Evolutionary conservation across 805 yeast genomes (phyloP).

Genomic region (Yamadazyma ubonensis): DNA sequence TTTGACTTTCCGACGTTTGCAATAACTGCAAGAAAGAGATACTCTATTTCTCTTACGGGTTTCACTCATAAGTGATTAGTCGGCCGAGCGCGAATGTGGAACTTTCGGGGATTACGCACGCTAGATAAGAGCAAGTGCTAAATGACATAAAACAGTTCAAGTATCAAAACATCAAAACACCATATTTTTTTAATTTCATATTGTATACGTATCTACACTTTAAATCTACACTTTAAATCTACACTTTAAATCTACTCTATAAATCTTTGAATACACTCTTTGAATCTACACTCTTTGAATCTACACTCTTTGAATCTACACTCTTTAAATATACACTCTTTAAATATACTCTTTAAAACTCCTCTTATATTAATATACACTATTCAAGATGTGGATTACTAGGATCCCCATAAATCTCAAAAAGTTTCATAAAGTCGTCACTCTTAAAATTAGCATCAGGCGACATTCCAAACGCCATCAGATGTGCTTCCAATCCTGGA

Average conservation of each 20-base stretch:
- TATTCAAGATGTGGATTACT: constrained; percentile 18
- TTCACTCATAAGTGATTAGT: not conserved
- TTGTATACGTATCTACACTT: too few species aligned
- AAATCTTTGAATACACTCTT: too few species aligned
- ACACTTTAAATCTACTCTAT: too few species aligned
- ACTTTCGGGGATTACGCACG: constrained; percentile 4
- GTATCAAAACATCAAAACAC: too few species aligned
- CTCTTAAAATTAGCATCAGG: constrained; percentile 19
- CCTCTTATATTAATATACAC: constrained; percentile 1
- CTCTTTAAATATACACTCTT: too few species aligned
- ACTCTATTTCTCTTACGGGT: constrained; percentile 32
- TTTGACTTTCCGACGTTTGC: constrained; percentile 43
- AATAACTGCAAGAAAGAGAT: constrained; percentile 42
- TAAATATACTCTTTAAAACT: not conserved
- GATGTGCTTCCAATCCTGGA: constrained; percentile 1
- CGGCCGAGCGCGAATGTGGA: not conserved
- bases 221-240: too few species aligned
- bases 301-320: too few species aligned
- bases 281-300: too few species aligned
- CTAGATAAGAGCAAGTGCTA: too few species aligned
- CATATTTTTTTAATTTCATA: too few species aligned
- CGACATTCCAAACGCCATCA: constrained; percentile 5
- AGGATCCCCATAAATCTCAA: constrained; percentile 35
- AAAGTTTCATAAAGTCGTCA: constrained; percentile 36
- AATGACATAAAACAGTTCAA: too few species aligned